Conservation (phyloP, 2,329 filamentous ascomycete species). For the Setomelanomma holmii region DNA sequence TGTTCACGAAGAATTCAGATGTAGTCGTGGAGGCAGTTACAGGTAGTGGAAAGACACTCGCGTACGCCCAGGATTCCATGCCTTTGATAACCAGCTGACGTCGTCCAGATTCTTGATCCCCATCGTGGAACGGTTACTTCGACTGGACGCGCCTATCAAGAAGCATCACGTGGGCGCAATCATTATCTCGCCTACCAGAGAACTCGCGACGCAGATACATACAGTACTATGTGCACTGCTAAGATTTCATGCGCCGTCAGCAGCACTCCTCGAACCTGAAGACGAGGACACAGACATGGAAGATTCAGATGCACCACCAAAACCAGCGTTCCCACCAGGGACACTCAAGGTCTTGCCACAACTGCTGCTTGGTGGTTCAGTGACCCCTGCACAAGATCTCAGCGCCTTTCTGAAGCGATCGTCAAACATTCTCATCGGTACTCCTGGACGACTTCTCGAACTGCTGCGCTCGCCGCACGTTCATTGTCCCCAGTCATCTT, state of each 20-base stretch:
- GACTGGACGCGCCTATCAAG: conserved; percentile 81
- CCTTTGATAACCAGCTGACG: background rate
- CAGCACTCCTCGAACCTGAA: conserved; percentile 66
- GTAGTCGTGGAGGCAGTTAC: conserved; percentile 79
- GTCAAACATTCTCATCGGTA: conserved; percentile 88
- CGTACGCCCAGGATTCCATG: conserved; percentile 18
- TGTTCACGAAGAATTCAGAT: conserved; percentile 89
- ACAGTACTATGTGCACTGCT: conserved; percentile 78
- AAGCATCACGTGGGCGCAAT: conserved; percentile 90
- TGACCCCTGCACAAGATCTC: conserved; percentile 83
- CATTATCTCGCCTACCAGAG: conserved; percentile 90
- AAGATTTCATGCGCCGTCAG: conserved; percentile 81
- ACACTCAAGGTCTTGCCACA: conserved; percentile 76
- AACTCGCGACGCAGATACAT: conserved; percentile 90
- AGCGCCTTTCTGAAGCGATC: conserved; percentile 82
- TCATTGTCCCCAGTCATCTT: conserved; percentile 84
- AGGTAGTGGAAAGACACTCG: conserved; percentile 45
- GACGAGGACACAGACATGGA: conserved; percentile 53
- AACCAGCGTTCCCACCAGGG: conserved; percentile 54
- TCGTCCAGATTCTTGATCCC: conserved; percentile 73
- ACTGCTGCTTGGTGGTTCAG: conserved; percentile 78
- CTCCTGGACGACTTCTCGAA: conserved; percentile 87
- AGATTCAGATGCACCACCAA: conserved; percentile 47
- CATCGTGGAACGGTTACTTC: conserved; percentile 80
- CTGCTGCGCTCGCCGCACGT: conserved; percentile 86